A percentile compares a stretch with the other conserved stretches of the same genome.
Conservation (phyloP, 1,284 basidiomycete genomes). For the Puccinia polysora region DNA sequence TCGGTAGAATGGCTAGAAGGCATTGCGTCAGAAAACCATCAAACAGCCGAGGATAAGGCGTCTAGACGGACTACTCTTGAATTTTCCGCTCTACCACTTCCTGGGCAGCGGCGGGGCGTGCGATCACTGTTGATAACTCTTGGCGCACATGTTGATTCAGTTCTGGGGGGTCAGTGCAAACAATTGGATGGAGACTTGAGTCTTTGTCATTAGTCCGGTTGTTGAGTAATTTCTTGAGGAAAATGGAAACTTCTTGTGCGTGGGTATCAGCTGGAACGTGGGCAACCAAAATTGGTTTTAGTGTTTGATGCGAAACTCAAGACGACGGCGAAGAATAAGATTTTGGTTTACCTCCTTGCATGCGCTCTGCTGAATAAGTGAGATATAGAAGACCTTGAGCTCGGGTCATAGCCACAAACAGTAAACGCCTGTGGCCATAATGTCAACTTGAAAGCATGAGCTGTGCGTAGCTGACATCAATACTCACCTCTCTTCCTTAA, state of each 20-base stretch:
- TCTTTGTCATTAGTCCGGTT: neutral
- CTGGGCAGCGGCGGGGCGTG: conserved; percentile 1
- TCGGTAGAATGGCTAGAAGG: neutral
- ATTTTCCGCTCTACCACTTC: conserved; percentile 7
- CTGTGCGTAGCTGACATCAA: neutral
- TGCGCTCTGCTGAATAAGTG: conserved; percentile 53
- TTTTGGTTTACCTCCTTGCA: conserved; percentile 47
- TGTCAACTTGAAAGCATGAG: neutral
- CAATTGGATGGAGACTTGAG: neutral
- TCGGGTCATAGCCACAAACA: conserved; percentile 86
- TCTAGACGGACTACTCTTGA: conserved; percentile 21
- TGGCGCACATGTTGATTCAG: conserved; percentile 6
- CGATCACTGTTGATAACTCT: conserved; percentile 26
- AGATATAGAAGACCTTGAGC: conserved; percentile 73
- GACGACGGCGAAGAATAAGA: no score
- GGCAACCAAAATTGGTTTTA: no score
- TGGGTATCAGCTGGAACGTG: conserved; percentile 17
- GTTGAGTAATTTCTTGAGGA: conserved; percentile 6
- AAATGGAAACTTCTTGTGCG: conserved; percentile 12
- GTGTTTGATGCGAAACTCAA: no score
- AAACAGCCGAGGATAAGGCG: neutral
- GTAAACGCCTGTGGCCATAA: conserved; percentile 60
- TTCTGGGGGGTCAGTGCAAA: conserved; percentile 7
- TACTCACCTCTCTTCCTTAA: conserved; percentile 71
- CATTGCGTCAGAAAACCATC: neutral